Base-by-base conservation (phyloP, 768 basidiomycete genomes). In the Psilocybe subaeruginosa region DNA sequence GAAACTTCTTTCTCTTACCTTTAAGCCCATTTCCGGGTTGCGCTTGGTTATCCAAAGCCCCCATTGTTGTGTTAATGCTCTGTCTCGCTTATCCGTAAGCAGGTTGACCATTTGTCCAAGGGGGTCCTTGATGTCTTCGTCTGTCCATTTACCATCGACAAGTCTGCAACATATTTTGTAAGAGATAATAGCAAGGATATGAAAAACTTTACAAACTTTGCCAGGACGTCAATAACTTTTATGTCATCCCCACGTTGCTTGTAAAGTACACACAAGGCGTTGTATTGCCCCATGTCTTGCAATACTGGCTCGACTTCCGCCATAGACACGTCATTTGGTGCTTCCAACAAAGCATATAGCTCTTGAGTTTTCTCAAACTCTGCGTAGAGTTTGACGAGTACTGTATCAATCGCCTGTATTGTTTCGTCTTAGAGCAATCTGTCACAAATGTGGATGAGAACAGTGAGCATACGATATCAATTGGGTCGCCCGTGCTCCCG, bases 1-100 rank as follows among this genome's bases (percentile, higher is more conserved):
- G 41, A 11, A 29, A 51, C 23, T 50, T 5, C 14, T 16, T 12
- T 43, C 4, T 14, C 23, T 50, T 62, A 92, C 93, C 77, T 87
- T 86, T 27, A 97, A 72, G 3, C 89, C 93, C 47, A 82, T 84
- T 27, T 90, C 87, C 0, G 85, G 77, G 72, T 92, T 87, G 39
- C 82, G 81, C 64, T 82, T 84, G 2, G 87, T 81, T 19, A 97
- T 74, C 95, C 95, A 97, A 7, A 92, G 74, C 2, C 85, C 90
- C 87, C 94, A 95, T 54, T 83, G 81, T 62, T 90, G 87, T 3
- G 86, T 84, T 55, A 94, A 68, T 2, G 76, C 68, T 27, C 84
- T 82, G 67, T 92, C 88, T 60, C 80, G 83, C 60, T 82, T 84
- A 48, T 83, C 81, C 4, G 73, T 77, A 4, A 95, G 74, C 12